Evolutionary conservation across 495 filamentous ascomycete species (phyloP).

Genomic region (Neurospora pannonica): DNA sequence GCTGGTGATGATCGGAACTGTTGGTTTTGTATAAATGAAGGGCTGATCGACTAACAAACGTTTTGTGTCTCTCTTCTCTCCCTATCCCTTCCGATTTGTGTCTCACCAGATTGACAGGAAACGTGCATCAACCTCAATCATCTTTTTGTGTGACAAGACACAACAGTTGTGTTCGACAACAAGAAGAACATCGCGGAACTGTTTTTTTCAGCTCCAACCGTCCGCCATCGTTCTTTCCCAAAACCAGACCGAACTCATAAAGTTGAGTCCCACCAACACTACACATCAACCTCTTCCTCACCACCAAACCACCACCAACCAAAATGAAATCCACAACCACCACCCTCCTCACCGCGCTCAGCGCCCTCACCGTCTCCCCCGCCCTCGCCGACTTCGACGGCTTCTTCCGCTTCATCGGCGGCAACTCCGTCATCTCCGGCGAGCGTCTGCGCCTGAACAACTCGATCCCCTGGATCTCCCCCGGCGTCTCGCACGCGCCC

Average conservation of each 20-base stretch:
- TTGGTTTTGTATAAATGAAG: background rate
- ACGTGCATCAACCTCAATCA: background rate
- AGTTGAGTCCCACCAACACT: background rate
- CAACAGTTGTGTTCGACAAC: background rate
- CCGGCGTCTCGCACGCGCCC: constrained; percentile 8
- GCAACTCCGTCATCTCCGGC: constrained; percentile 6
- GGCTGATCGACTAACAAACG: background rate
- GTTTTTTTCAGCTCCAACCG: background rate
- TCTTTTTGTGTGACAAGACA: background rate
- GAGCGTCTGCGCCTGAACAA: constrained; percentile 14
- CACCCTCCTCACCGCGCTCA: constrained; percentile 1
- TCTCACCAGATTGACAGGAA: background rate
- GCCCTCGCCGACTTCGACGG: constrained; percentile 3
- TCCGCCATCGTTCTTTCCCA: background rate
- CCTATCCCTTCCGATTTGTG: background rate
- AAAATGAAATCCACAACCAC: constrained; percentile 8
- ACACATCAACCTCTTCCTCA: background rate
- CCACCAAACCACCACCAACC: background rate
- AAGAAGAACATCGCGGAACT: background rate
- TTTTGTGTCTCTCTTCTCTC: background rate
- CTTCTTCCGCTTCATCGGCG: constrained; percentile 12
- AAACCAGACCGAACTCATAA: background rate
- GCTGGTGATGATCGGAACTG: background rate
- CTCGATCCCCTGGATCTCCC: constrained; percentile 4
- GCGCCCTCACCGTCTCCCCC: background rate